A percentile compares a stretch with the other conserved stretches of the same genome.
These are phyloP conservation scores for Ceratocystis harringtonii DNA, from an alignment of 2,329 filamentous ascomycete species.

Conservation along the genomic window DNA sequence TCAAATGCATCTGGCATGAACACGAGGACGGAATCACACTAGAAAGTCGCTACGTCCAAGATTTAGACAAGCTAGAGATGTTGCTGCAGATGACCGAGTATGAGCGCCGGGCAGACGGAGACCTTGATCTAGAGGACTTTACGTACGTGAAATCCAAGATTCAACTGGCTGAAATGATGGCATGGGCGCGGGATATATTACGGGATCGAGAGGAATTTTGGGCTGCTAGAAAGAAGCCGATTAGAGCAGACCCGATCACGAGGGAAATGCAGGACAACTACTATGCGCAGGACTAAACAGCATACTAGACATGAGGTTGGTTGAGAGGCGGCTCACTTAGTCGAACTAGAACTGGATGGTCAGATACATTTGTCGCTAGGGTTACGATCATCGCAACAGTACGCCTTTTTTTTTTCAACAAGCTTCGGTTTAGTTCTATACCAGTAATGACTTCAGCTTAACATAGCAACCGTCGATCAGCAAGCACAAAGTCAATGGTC, in stretches of 20 bases:
- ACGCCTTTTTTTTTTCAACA: not conserved
- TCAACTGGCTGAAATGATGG: conserved; percentile 59
- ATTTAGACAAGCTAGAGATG: conserved; percentile 94
- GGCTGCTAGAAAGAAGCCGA: conserved; percentile 30
- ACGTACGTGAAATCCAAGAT: conserved; percentile 61
- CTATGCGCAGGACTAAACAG: conserved; percentile 8
- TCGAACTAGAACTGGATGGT: not conserved
- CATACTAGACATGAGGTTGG: not conserved
- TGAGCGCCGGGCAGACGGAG: conserved; percentile 53
- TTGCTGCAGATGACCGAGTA: conserved; percentile 95
- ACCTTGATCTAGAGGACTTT: conserved; percentile 74
- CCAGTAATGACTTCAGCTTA: not conserved
- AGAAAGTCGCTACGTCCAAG: conserved; percentile 83
- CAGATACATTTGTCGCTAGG: not conserved
- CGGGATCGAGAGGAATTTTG: conserved; percentile 63
- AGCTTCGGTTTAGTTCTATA: not conserved
- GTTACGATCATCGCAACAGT: not conserved
- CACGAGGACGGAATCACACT: conserved; percentile 78
- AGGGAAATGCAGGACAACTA: conserved; percentile 35
- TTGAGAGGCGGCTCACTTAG: not conserved
- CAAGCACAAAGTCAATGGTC: not conserved
- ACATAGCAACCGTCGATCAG: not conserved
- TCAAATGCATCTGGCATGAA: conserved; percentile 78
- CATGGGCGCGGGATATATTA: conserved; percentile 64
- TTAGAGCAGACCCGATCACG: conserved; percentile 7